Evolutionary conservation across 192 early-diverging fungal species (phyloP).

Genomic region (Podila epigama): DNA sequence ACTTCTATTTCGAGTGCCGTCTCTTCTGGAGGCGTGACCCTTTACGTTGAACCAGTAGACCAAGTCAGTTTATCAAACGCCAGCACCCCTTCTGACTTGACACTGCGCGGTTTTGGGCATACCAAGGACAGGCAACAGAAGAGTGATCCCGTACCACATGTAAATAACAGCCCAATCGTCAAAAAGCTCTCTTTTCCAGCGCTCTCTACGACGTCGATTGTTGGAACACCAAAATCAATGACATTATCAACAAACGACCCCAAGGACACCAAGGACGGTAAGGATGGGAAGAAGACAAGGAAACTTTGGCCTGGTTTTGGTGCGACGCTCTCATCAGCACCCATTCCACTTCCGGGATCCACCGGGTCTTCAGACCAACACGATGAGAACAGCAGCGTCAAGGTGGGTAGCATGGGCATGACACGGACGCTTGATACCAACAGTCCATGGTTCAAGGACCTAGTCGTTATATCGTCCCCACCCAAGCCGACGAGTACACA

Average conservation of each 20-base stretch:
- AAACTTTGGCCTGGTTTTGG: background rate
- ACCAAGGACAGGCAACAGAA: background rate
- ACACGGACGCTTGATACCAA: background rate
- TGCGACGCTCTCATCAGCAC: background rate
- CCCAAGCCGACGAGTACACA: background rate
- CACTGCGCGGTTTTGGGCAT: background rate
- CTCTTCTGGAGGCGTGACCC: background rate
- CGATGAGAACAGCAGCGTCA: conserved; percentile 2
- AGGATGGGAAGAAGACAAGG: background rate
- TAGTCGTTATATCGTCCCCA: conserved; percentile 8
- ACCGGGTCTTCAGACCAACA: background rate
- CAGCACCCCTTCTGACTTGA: too few relatives aligned
- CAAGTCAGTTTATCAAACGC: conserved; percentile 2
- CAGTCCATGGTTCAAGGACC: conserved; percentile 7
- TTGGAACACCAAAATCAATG: background rate
- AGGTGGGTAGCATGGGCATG: background rate
- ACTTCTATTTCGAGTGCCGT: conserved; percentile 6
- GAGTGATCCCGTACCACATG: background rate
- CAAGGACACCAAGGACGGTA: background rate
- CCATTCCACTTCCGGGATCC: background rate
- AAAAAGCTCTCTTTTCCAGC: background rate
- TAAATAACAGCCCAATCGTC: background rate
- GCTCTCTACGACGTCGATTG: background rate
- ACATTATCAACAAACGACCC: too few relatives aligned
- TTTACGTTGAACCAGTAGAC: background rate